phyloP scores from a whole-genome alignment of 1,284 basidiomycete species.

The Paramarasmius palmivorus region DNA sequence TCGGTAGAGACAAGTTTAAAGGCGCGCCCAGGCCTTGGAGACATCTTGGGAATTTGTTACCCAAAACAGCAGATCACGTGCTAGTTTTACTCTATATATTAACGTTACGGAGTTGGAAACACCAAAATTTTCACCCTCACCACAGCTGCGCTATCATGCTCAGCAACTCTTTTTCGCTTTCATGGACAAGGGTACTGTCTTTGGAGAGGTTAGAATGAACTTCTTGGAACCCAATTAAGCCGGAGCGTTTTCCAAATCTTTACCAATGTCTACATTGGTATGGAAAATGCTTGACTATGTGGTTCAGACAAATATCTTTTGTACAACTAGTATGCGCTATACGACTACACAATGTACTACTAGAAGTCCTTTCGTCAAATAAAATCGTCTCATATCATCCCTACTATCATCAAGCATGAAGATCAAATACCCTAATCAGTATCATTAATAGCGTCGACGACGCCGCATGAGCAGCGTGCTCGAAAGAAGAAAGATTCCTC shows the following conservation, averaged over 20 bases:
- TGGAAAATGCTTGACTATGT: conserved; percentile 77
- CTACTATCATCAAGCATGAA: conserved; percentile 15
- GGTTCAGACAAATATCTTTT: conserved; percentile 50
- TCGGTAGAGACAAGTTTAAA: too few species aligned
- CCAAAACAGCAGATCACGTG: too few species aligned
- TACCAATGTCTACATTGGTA: conserved; percentile 40
- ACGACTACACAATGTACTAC: background rate
- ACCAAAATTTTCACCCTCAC: conserved; percentile 18
- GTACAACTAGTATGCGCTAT: background rate
- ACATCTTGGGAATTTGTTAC: too few species aligned
- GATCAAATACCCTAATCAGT: background rate
- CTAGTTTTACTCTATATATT: too few species aligned
- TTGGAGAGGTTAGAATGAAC: conserved; percentile 42
- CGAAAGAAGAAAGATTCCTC: conserved; percentile 48
- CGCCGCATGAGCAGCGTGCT: conserved; percentile 33
- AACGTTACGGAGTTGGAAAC: too few species aligned
- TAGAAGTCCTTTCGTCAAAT: background rate
- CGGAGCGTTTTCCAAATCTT: conserved; percentile 62
- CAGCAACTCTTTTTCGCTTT: conserved; percentile 39
- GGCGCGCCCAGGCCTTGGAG: too few species aligned
- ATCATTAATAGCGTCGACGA: conserved; percentile 11
- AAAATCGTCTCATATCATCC: conserved; percentile 5
- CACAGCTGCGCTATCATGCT: conserved; percentile 22
- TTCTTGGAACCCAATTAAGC: conserved; percentile 69
- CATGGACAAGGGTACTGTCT: conserved; percentile 49